These are phyloP conservation scores for Xylariaceae sp. DNA, from an alignment of 2,329 filamentous ascomycete genomes.

Conservation along the genomic window DNA sequence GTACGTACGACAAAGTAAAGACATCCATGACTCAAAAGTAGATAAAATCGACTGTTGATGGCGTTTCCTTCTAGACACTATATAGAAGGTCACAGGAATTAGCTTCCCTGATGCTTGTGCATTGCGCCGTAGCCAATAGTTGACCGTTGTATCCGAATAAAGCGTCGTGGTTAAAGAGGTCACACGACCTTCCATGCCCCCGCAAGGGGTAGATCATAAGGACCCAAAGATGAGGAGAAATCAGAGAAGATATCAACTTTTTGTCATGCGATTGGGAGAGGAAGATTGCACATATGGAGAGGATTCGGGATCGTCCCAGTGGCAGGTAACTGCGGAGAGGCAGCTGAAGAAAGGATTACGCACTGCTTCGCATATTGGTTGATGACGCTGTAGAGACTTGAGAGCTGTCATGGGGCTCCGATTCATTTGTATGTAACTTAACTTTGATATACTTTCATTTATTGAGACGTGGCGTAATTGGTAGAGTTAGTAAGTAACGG, in stretches of 20 bases:
- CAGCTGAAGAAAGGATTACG: not conserved
- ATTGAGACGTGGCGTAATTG: not conserved
- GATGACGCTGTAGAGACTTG: not conserved
- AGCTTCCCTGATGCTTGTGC: conserved; percentile 19
- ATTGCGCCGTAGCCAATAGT: conserved; percentile 25
- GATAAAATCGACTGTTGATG: conserved; percentile 11
- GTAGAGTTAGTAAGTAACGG: not conserved
- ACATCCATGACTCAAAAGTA: conserved; percentile 16
- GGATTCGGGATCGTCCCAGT: conserved; percentile 9
- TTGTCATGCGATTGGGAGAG: conserved; percentile 16
- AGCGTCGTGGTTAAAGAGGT: conserved; percentile 26
- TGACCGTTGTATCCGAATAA: conserved; percentile 21
- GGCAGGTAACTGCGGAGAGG: conserved; percentile 3
- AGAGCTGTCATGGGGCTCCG: not conserved
- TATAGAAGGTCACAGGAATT: conserved; percentile 22
- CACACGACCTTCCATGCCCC: conserved; percentile 33
- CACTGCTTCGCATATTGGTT: not conserved
- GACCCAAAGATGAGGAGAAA: conserved; percentile 24
- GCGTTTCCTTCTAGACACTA: conserved; percentile 13
- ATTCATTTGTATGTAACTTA: not conserved
- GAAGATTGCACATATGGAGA: conserved; percentile 6
- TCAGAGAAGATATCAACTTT: conserved; percentile 17
- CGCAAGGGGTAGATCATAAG: conserved; percentile 30
- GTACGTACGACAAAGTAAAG: conserved; percentile 2
- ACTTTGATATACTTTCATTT: not conserved